Percentiles rank a stretch among this genome's conserved stretches.
phyloP scores from a whole-genome alignment of 2,329 filamentous ascomycete genomes.

The Rutstroemia sp. region DNA sequence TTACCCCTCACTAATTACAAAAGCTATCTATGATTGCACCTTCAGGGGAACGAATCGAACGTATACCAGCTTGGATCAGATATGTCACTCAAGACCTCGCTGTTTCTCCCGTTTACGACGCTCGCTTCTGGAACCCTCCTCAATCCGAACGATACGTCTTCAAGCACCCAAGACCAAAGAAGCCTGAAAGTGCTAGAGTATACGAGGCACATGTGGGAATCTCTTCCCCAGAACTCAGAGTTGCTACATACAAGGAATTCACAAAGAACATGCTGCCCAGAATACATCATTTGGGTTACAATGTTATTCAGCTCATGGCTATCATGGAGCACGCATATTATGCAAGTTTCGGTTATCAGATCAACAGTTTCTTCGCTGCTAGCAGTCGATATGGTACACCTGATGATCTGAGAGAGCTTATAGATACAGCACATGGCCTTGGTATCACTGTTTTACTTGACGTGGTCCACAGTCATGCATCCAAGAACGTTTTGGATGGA shows the following conservation, averaged over 20 bases:
- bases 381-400: slow-evolving; percentile 92
- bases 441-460: slow-evolving; percentile 89
- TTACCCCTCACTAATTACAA: slow-evolving; percentile 12
- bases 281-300: slow-evolving; percentile 87
- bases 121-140: slow-evolving; percentile 94
- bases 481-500: slow-evolving; percentile 93
- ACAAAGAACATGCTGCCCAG: slow-evolving; percentile 85
- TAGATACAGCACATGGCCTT: slow-evolving; percentile 88
- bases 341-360: slow-evolving; percentile 96
- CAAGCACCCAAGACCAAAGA: slow-evolving; percentile 74
- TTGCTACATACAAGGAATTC: slow-evolving; percentile 96
- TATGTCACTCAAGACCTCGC: slow-evolving; percentile 89
- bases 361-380: slow-evolving; percentile 98
- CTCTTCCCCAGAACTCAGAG: slow-evolving; percentile 79
- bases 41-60: slow-evolving; percentile 73
- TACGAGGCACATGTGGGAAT: slow-evolving; percentile 99
- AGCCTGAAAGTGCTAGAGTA: slow-evolving; percentile 79
- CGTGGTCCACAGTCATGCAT: slow-evolving; percentile 95
- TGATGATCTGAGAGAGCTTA: slow-evolving; percentile 92
- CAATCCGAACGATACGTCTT: slow-evolving; percentile 69
- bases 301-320: slow-evolving; percentile 97
- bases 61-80: slow-evolving; percentile 93
- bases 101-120: slow-evolving; percentile 89
- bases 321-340: slow-evolving; percentile 99
- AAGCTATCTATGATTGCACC: slow-evolving; percentile 80